Percentiles rank a stretch among this genome's conserved stretches.
These are phyloP conservation scores for Cystobasidium slooffiae DNA, from an alignment of 1,284 basidiomycete genomes.

Conservation along the genomic window DNA sequence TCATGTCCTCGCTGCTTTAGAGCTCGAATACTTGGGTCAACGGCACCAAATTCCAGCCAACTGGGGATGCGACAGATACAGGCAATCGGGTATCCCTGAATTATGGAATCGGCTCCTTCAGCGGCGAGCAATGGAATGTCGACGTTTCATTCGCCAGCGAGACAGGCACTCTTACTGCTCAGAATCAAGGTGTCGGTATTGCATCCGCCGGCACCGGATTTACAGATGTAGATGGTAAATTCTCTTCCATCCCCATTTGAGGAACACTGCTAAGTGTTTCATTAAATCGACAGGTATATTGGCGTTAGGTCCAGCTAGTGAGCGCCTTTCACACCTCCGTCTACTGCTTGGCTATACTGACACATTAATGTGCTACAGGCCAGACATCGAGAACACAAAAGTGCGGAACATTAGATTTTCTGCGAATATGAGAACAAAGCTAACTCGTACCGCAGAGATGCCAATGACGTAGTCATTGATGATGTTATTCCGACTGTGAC, in stretches of 20 bases:
- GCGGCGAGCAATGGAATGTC: constrained; percentile 28
- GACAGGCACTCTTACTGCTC: constrained; percentile 24
- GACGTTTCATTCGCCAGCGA: constrained; percentile 30
- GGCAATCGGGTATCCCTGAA: constrained; percentile 22
- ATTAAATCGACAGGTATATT: constrained; percentile 12
- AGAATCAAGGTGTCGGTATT: constrained; percentile 28
- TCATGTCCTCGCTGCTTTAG: background rate
- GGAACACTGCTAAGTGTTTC: background rate
- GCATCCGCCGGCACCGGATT: constrained; percentile 25
- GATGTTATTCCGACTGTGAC: constrained; percentile 25
- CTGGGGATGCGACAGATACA: constrained; percentile 32
- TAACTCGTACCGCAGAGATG: background rate
- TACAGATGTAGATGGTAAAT: constrained; percentile 28
- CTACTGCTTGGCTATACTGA: background rate
- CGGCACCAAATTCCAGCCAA: constrained; percentile 25
- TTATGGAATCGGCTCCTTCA: constrained; percentile 37
- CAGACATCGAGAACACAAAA: constrained; percentile 26
- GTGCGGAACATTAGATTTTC: background rate
- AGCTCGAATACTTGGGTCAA: constrained; percentile 43
- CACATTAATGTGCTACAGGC: background rate
- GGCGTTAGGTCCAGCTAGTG: constrained; percentile 20
- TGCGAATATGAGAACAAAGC: background rate
- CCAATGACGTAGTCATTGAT: background rate
- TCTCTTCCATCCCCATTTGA: background rate
- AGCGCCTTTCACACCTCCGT: background rate